Evolutionary conservation across 176 grass and related monocot species (phyloP).

Genomic region (Triticum aestivum): DNA sequence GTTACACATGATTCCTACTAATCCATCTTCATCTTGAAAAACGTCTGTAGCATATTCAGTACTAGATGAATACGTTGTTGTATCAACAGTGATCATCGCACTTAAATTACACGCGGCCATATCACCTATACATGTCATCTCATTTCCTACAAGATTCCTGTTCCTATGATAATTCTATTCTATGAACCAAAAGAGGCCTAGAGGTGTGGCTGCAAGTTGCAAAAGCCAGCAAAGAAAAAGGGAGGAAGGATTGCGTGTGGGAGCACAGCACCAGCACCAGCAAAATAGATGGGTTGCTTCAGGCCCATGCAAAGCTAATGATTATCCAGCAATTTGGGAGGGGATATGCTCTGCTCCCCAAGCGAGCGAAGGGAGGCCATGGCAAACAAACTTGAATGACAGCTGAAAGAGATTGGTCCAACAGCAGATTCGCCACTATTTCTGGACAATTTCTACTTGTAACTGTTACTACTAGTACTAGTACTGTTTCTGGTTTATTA

Average conservation of each 20-base stretch:
- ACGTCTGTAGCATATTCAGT: no score
- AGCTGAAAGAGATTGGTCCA: slow-evolving; percentile 21
- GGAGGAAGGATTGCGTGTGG: slow-evolving; percentile 1
- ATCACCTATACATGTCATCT: no score
- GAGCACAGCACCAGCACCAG: background rate
- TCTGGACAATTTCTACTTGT: background rate
- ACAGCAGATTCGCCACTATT: background rate
- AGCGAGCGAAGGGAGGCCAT: background rate
- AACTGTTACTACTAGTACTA: background rate
- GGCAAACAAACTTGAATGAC: slow-evolving; percentile 26
- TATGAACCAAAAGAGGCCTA: background rate
- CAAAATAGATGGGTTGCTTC: slow-evolving; percentile 27
- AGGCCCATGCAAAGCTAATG: slow-evolving; percentile 24
- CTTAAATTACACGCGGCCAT: no score
- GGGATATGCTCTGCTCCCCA: slow-evolving; percentile 24
- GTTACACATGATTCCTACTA: no score
- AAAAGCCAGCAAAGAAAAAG: background rate
- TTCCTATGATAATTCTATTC: no score
- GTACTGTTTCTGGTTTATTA: slow-evolving; percentile 7
- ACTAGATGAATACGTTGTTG: no score
- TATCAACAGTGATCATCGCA: no score
- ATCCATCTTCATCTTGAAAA: no score
- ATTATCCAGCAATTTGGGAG: slow-evolving; percentile 23
- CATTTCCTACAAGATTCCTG: no score
- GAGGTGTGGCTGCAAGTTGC: background rate